Percentiles rank a stretch among this genome's conserved stretches.
Evolutionary conservation across 345 rosid genomes (phyloP).

Genomic region (Hibiscus tridactylites): DNA sequence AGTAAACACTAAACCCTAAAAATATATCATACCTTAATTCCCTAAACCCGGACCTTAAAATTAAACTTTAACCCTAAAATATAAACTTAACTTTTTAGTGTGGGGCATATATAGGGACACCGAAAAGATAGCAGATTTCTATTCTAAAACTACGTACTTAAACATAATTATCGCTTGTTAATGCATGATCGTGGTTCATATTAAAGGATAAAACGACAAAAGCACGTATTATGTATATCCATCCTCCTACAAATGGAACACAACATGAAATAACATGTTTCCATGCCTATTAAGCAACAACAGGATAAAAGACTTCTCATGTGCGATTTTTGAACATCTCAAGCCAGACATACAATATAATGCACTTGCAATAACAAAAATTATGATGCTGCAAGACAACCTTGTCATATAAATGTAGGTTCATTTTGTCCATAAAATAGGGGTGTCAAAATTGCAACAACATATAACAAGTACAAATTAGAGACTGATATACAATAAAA

Average conservation of each 20-base stretch:
- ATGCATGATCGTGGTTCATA: neutral
- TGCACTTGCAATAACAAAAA: neutral
- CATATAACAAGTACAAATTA: neutral
- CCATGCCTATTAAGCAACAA: neutral
- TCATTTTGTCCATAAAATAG: neutral
- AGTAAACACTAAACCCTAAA: no score
- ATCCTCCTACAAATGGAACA: neutral
- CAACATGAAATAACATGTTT: neutral
- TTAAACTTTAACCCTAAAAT: no score
- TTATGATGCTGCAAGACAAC: neutral
- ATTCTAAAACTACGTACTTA: neutral
- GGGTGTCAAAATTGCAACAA: neutral
- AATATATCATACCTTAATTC: no score
- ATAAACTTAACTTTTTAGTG: no score
- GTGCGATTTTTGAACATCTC: neutral
- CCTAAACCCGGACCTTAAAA: no score
- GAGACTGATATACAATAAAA: neutral
- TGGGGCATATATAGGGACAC: no score
- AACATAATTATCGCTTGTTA: neutral
- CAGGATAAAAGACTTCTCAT: neutral
- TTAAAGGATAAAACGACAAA: neutral
- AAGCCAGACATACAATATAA: neutral
- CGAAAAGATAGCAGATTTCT: no score
- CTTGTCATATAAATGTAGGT: neutral
- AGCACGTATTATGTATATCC: neutral